Conservation (phyloP, 768 basidiomycete species). For the Suillus tomentosus region DNA sequence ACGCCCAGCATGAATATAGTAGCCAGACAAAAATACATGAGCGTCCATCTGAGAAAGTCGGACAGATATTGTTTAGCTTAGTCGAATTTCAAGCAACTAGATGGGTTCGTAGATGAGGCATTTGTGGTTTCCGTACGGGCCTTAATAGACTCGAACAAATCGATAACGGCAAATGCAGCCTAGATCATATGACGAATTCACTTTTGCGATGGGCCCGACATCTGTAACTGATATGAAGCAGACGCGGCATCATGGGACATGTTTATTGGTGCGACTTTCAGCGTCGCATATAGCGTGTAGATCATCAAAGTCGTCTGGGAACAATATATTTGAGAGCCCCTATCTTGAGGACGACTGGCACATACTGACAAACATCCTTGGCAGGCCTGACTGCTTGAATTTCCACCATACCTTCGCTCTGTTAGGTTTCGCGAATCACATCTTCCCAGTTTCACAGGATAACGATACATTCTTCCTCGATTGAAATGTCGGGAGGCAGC, state of each 20-base stretch:
- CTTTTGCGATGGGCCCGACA: background rate
- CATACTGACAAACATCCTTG: background rate
- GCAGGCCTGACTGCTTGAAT: background rate
- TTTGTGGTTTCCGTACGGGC: background rate
- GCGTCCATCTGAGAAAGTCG: background rate
- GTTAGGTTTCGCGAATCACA: background rate
- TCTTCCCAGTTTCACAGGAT: background rate
- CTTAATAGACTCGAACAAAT: background rate
- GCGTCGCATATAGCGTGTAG: background rate
- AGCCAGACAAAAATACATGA: background rate
- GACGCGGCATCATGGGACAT: background rate
- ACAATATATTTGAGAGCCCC: background rate
- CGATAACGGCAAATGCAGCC: background rate
- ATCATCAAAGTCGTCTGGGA: background rate
- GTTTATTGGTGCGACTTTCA: background rate
- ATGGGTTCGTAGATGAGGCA: background rate
- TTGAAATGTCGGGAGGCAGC: background rate
- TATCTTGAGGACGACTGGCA: background rate
- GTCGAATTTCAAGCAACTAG: background rate
- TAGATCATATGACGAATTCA: background rate
- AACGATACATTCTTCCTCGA: background rate
- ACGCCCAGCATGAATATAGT: background rate
- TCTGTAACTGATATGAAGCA: background rate
- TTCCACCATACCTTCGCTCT: background rate
- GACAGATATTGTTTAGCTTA: background rate